Conservation (phyloP, 163 green algal species). For the Scenedesmus sp. region DNA sequence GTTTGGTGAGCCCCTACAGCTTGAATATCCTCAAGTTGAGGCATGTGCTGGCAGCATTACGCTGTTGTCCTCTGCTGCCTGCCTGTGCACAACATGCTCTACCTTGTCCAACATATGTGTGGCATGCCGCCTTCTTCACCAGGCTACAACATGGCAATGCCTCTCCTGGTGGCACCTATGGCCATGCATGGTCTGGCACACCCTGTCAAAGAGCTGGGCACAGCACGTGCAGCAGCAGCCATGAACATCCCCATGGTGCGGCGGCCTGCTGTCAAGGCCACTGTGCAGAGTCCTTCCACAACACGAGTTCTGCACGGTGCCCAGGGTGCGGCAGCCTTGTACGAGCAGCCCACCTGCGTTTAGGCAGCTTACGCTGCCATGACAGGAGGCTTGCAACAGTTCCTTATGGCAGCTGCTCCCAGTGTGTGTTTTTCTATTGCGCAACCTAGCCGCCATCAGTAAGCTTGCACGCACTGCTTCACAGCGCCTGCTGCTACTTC, state of each 20-base stretch:
- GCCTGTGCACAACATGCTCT: neutral
- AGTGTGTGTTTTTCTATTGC: too few relatives aligned
- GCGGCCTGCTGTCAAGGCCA: neutral
- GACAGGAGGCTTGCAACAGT: neutral
- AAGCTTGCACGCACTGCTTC: slow-evolving; percentile 6
- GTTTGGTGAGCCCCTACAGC: slow-evolving; percentile 71
- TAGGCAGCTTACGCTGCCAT: too few relatives aligned
- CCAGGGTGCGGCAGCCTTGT: too few relatives aligned
- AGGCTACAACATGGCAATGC: slow-evolving; percentile 72
- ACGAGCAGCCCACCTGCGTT: too few relatives aligned
- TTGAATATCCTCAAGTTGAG: neutral
- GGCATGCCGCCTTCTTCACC: neutral
- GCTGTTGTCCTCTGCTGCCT: neutral
- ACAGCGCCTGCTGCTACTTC: neutral
- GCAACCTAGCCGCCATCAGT: neutral
- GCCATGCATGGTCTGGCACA: slow-evolving; percentile 93
- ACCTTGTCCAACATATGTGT: neutral
- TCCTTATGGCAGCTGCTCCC: neutral
- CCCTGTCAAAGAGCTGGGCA: slow-evolving; percentile 83
- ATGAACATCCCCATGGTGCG: slow-evolving; percentile 79
- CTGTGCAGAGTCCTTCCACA: neutral
- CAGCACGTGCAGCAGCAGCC: slow-evolving; percentile 72
- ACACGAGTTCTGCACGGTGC: neutral
- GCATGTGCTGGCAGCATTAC: neutral
- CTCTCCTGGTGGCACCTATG: slow-evolving; percentile 94